These are phyloP conservation scores for Silene vulgaris DNA, from an alignment of 179 eudicot species.

Conservation along the genomic window DNA sequence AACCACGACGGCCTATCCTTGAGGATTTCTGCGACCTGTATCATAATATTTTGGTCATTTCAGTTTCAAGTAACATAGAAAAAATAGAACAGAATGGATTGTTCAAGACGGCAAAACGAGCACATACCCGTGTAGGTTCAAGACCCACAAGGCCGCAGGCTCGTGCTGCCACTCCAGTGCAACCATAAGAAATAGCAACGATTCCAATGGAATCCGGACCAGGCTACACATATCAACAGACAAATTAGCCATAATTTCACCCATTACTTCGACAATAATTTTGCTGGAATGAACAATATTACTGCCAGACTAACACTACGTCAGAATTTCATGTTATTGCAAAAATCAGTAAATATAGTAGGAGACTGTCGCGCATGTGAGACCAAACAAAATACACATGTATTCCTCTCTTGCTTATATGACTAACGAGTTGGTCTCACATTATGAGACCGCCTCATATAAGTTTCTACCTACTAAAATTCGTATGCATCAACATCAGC, in stretches of 20 bases:
- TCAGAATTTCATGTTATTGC: neutral
- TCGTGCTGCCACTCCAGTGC: constrained; percentile 87
- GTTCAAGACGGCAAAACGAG: neutral
- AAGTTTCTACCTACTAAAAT: neutral
- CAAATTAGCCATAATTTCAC: constrained; percentile 5
- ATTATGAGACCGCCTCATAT: neutral
- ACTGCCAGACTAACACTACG: neutral
- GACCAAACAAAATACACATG: too few relatives aligned
- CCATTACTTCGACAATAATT: neutral
- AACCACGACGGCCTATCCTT: constrained; percentile 83
- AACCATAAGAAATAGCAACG: constrained; percentile 78
- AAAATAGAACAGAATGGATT: neutral
- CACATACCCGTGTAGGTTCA: constrained; percentile 80
- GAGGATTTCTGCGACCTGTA: constrained; percentile 78
- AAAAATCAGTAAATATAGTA: too few relatives aligned
- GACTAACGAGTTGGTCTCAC: neutral
- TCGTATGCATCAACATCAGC: neutral
- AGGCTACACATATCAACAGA: constrained; percentile 41
- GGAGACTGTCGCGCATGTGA: too few relatives aligned
- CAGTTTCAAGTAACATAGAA: constrained; percentile 5
- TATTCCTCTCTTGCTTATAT: neutral
- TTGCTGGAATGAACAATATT: constrained; percentile 4
- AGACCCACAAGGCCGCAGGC: constrained; percentile 80
- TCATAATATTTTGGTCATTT: neutral
- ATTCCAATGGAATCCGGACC: constrained; percentile 91